Evolutionary conservation across 202 grass and related monocot species (phyloP), one percentile per base, ranked within the genome.

Genomic region (Cymbopogon flexuosus): DNA sequence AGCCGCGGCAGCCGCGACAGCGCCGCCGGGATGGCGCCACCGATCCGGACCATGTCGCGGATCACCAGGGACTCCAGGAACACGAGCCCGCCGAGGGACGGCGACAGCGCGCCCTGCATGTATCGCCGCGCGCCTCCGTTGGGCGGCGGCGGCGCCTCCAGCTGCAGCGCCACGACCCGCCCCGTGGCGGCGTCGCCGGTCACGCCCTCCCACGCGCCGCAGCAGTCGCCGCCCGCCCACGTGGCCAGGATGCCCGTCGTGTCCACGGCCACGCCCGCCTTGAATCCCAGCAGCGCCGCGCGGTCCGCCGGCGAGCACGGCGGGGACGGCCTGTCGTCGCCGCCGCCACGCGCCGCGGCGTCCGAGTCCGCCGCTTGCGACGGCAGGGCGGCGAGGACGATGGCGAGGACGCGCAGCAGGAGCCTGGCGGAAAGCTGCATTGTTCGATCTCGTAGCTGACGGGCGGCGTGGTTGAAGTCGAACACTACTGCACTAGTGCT

Each of bases 161-260:
- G 83, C 35, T 86, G 77, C 87, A 94, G 81, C 75, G 77, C 45
- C 8, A 81, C 81, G 65, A 94, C 87, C 49, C 89, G 66, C 23
- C 91, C 85, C 4, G 77, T 90, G 56, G 63, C 62, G 76, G 87
- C 87, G 83, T 84, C 68, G 83, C 91, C 94, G 45, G 76, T 59
- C 22, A 94, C 81, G 35, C 89, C 85, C 70, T 92, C 89, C 94
- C 91, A 97, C 49, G 59, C 87, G 56, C 72, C 89, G 78, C 91
- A 94, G 75, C 89, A 92, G 72, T 92, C 81, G 29, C 6, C 22
- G 9, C 91, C 86, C 2, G 54, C 16, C 94, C 91, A 92, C 30
- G 94, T 94, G 1, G 74, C 74, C 1, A 97, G 87, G 76, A 92
- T 93, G 66, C 83, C 85, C 7, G 89, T 92, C 14, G 87, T 88